phyloP scores from a whole-genome alignment of 305 asterid species.

The Ilex paraguariensis region DNA sequence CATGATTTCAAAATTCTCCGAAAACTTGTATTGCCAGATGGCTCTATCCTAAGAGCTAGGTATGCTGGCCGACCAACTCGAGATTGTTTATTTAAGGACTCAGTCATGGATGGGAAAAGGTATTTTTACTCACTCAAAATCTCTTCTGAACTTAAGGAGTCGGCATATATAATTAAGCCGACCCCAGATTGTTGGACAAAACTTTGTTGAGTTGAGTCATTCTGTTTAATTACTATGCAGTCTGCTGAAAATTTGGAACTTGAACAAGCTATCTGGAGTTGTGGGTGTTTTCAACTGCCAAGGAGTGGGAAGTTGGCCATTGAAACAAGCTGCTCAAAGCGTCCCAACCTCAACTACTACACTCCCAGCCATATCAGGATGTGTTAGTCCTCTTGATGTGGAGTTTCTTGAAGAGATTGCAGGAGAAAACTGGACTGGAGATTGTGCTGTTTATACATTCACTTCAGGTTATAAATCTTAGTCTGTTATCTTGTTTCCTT shows the following conservation, averaged over 20 bases:
- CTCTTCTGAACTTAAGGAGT: neutral
- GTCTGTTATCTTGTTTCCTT: neutral
- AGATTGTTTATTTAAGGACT: constrained; percentile 48
- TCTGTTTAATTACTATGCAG: constrained; percentile 15
- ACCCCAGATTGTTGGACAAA: no score
- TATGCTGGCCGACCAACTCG: constrained; percentile 55
- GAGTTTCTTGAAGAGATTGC: constrained; percentile 48
- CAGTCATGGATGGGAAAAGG: constrained; percentile 48
- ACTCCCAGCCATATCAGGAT: constrained; percentile 24
- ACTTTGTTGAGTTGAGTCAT: no score
- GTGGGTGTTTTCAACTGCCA: constrained; percentile 59
- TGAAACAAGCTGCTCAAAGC: constrained; percentile 27
- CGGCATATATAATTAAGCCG: neutral
- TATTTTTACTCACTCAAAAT: neutral
- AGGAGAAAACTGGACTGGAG: constrained; percentile 38
- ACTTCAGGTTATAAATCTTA: constrained; percentile 24
- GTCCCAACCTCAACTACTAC: constrained; percentile 1
- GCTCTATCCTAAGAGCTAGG: constrained; percentile 48
- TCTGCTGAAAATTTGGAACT: constrained; percentile 60
- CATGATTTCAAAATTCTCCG: constrained; percentile 52
- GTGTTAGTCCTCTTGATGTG: constrained; percentile 36
- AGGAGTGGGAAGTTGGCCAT: constrained; percentile 53
- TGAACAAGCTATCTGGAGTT: constrained; percentile 49
- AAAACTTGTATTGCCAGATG: constrained; percentile 61
- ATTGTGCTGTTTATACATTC: constrained; percentile 37